These are phyloP conservation scores for Echium plantagineum DNA, from an alignment of 257 asterid species.

Conservation along the genomic window DNA sequence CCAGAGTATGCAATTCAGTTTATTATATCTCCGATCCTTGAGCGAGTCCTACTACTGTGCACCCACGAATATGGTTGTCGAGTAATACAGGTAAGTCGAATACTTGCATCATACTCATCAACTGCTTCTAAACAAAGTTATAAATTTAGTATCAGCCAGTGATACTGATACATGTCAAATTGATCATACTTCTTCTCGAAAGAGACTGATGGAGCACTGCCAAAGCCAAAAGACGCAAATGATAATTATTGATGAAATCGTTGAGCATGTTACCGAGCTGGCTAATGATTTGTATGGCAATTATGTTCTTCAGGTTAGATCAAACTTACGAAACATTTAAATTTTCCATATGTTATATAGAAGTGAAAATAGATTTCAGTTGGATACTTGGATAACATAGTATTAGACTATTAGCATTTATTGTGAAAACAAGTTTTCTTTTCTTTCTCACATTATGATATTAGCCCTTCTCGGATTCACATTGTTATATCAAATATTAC, in stretches of 20 bases:
- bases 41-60: conserved; percentile 54
- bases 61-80: conserved; percentile 88
- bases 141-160: too few relatives aligned
- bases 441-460: background rate
- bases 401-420: background rate
- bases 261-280: conserved; percentile 47
- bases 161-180: too few relatives aligned
- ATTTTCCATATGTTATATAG: too few relatives aligned
- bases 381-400: too few relatives aligned
- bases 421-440: background rate
- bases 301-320: conserved; percentile 65
- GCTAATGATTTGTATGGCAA: conserved; percentile 80
- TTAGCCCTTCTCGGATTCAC: background rate
- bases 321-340: conserved; percentile 4
- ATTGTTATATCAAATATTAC: background rate
- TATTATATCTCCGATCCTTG: conserved; percentile 43
- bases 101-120: background rate
- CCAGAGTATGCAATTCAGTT: conserved; percentile 59
- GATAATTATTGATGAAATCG: conserved; percentile 51
- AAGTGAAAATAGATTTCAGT: too few relatives aligned
- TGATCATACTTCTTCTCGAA: conserved; percentile 8
- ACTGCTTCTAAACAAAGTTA: background rate
- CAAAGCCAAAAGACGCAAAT: conserved; percentile 41
- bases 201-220: conserved; percentile 80
- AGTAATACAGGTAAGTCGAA: conserved; percentile 56